Base-by-base conservation (phyloP, 306 rosid species). In the Corylus avellana region DNA sequence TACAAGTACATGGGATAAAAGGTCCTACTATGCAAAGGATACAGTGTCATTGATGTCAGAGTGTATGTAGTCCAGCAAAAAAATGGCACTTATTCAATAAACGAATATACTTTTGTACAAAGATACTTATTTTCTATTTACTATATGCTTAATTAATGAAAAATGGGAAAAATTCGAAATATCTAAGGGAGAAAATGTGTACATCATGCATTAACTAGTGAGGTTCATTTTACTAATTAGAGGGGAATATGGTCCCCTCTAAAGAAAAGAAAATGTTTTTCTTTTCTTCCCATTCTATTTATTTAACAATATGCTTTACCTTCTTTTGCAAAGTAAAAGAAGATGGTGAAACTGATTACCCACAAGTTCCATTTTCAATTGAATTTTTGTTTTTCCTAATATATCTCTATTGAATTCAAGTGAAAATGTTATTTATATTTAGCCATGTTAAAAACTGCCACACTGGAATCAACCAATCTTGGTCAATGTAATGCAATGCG, bases 21-120 rank as follows among this genome's bases (percentile, higher is more conserved):
- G 18, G 59, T 70, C 58, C 75, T 17, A 29, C 64, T 68, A 76
- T 85, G 82, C 79, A 79, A 73, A 44, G 57, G 58, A 75, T 49
- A 27, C 3, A 62, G 8, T 62, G 69, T 63, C 66, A 32, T 63
- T 63, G 20, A 63, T 63, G 47, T 63, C 6, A 13, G 47, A 35
- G 14, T 27, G 39, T 22, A 61, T 61, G 17, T 27, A 27, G 11
- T 25, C 8, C 4, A 25, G 55, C 35, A 5, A 2, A 12, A 27
- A 12, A 25, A 29, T 4, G 5, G 47, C 35, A 63, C 32, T 44
- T 37, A 22, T 22, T 58, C 32, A 22, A 20, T 58, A 10, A 16
- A 58, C 35, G 11, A 48, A 49, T 49, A 49, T 49, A 49, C 8
- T 39, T 39, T 39, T 39, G 44, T 39, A 4, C 44, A 0, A 39